Conservation (phyloP, 805 yeast genomes). For the Saccharomycopsis babjevae region DNA sequence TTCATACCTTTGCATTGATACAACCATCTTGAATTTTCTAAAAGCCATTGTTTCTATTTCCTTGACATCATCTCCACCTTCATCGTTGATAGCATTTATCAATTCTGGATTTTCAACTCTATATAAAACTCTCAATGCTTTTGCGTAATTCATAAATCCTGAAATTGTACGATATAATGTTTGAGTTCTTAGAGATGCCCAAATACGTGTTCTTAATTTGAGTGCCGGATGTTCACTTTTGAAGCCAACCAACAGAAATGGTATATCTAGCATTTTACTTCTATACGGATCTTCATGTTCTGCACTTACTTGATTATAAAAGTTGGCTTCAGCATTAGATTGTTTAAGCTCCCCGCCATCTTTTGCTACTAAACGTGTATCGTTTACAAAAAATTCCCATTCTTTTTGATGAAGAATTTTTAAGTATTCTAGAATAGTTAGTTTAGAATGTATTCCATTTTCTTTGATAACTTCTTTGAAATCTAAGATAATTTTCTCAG, state of each 20-base stretch:
- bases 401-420: slow-evolving; percentile 93
- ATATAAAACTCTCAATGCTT: slow-evolving; percentile 88
- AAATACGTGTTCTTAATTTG: slow-evolving; percentile 89
- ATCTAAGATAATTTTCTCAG: slow-evolving; percentile 85
- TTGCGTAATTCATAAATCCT: slow-evolving; percentile 96
- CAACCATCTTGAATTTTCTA: slow-evolving; percentile 71
- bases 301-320: slow-evolving; percentile 11
- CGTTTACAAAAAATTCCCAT: slow-evolving; percentile 96
- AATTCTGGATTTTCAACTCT: slow-evolving; percentile 93
- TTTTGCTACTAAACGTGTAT: slow-evolving; percentile 78
- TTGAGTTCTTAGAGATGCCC: slow-evolving; percentile 98
- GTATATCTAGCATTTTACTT: slow-evolving; percentile 41
- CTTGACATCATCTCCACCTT: slow-evolving; percentile 61
- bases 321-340: slow-evolving; percentile 31
- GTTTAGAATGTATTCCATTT: slow-evolving; percentile 91
- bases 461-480: slow-evolving; percentile 92
- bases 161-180: slow-evolving; percentile 94
- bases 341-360: slow-evolving; percentile 62
- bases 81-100: slow-evolving; percentile 72
- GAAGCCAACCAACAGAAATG: slow-evolving; percentile 94
- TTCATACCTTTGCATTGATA: slow-evolving; percentile 78
- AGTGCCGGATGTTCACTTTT: slow-evolving; percentile 96
- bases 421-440: slow-evolving; percentile 85
- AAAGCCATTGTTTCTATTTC: slow-evolving; percentile 57
- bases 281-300: slow-evolving; percentile 25